phyloP scores from a whole-genome alignment of 768 basidiomycete genomes.

The Arthromyces matolae region DNA sequence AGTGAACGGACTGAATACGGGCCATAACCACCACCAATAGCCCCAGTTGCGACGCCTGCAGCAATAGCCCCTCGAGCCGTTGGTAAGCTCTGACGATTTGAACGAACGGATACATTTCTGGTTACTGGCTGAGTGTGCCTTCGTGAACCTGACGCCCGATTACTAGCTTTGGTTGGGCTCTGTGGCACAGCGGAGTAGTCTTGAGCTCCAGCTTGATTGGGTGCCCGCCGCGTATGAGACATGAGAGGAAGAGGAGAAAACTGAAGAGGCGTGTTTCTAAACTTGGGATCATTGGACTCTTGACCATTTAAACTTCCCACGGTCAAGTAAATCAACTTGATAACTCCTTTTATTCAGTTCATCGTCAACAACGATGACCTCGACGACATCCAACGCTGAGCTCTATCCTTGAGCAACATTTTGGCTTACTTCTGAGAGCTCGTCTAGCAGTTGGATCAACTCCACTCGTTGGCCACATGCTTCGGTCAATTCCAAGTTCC shows the following conservation, averaged over 20 bases:
- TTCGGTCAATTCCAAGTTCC: too few relatives aligned
- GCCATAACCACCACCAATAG: conserved; percentile 78
- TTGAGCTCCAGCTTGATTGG: conserved; percentile 42
- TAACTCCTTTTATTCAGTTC: background rate
- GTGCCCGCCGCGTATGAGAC: conserved; percentile 35
- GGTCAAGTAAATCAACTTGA: conserved; percentile 3
- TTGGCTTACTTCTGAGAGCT: too few relatives aligned
- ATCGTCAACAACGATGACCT: too few relatives aligned
- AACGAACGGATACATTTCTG: conserved; percentile 19
- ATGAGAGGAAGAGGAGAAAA: conserved; percentile 25
- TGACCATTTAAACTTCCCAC: conserved; percentile 9
- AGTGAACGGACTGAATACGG: conserved; percentile 71
- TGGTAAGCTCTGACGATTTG: conserved; percentile 28
- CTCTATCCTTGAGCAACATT: too few relatives aligned
- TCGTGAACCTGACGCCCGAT: conserved; percentile 18
- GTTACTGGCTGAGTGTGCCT: conserved; percentile 22
- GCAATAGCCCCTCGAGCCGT: conserved; percentile 55
- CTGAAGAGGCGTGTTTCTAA: conserved; percentile 11
- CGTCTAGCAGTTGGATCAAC: too few relatives aligned
- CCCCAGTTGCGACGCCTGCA: conserved; percentile 76
- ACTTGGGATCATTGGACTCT: conserved; percentile 4
- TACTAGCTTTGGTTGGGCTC: conserved; percentile 40
- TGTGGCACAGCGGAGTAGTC: conserved; percentile 69
- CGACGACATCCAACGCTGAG: too few relatives aligned
- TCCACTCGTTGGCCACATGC: too few relatives aligned